These are phyloP conservation scores for Abelmoschus esculentus DNA, from an alignment of 345 rosid species.

Conservation along the genomic window DNA sequence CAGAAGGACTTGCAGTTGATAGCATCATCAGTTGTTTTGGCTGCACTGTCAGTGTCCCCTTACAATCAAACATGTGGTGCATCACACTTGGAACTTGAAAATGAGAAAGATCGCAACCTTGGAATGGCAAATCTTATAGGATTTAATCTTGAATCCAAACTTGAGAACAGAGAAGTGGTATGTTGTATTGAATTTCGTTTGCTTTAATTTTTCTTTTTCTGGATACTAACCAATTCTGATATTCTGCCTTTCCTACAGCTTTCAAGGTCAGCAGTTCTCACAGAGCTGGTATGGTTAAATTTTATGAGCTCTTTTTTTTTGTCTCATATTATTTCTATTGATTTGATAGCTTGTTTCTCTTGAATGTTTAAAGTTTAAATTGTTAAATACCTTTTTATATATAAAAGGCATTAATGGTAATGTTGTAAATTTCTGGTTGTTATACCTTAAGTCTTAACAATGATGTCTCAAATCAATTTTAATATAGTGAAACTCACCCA, in stretches of 20 bases:
- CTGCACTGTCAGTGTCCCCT: constrained; percentile 80
- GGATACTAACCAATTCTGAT: not conserved
- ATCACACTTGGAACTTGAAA: constrained; percentile 82
- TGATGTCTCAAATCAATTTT: too few species aligned
- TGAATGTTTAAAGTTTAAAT: too few species aligned
- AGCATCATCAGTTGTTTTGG: constrained; percentile 91
- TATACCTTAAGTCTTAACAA: too few species aligned
- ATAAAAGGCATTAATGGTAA: too few species aligned
- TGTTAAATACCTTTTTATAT: too few species aligned
- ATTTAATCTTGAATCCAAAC: constrained; percentile 75
- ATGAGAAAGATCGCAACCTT: constrained; percentile 82
- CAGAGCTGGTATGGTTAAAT: constrained; percentile 69
- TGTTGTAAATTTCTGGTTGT: too few species aligned
- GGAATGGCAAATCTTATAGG: constrained; percentile 96
- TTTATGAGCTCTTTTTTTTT: not conserved
- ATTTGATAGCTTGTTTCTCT: too few species aligned
- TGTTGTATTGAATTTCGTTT: constrained; percentile 10
- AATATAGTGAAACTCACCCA: too few species aligned
- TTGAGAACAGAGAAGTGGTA: constrained; percentile 88
- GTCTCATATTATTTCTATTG: too few species aligned
- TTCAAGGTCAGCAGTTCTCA: constrained; percentile 74
- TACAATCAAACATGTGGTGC: constrained; percentile 57
- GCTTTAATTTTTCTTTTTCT: not conserved
- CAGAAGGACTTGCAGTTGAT: constrained; percentile 89
- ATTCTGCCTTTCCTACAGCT: constrained; percentile 44